Conservation (phyloP, 768 basidiomycete genomes). For the Sporobolomyces phaffii region DNA sequence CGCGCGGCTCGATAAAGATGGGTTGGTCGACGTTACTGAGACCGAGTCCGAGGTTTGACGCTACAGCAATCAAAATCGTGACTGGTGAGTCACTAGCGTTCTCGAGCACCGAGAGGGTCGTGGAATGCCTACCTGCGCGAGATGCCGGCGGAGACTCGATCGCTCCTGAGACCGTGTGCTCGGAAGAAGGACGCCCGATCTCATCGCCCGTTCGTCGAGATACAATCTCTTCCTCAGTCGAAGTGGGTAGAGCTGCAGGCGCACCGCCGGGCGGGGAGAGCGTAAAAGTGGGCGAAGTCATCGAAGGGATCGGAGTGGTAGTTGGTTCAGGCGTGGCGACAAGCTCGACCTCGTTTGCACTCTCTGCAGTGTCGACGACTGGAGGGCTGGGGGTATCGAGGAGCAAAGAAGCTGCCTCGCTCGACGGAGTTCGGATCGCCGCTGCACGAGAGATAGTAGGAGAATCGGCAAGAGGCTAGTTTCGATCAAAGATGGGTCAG, state of each 20-base stretch:
- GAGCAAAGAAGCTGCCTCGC: background rate
- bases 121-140: too few species aligned
- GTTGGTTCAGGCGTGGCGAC: background rate
- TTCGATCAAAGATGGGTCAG: background rate
- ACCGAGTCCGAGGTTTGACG: background rate
- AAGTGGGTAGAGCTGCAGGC: background rate
- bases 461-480: constrained; percentile 9
- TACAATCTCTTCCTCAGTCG: too few species aligned
- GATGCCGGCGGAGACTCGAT: too few species aligned
- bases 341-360: background rate
- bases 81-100: too few species aligned
- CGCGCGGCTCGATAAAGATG: background rate
- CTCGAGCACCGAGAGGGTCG: too few species aligned
- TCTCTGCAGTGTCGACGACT: too few species aligned
- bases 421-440: constrained; percentile 7
- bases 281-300: constrained; percentile 10
- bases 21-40: background rate
- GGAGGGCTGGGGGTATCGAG: too few species aligned
- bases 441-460: constrained; percentile 8
- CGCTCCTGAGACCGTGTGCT: too few species aligned
- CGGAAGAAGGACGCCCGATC: too few species aligned
- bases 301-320: background rate
- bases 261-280: constrained; percentile 1
- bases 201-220: too few species aligned
- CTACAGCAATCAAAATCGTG: too few species aligned